Percentiles rank a stretch among this genome's conserved stretches.
Conservation (phyloP, 2,329 filamentous ascomycete genomes). For the Metarhizium guizhouense region DNA sequence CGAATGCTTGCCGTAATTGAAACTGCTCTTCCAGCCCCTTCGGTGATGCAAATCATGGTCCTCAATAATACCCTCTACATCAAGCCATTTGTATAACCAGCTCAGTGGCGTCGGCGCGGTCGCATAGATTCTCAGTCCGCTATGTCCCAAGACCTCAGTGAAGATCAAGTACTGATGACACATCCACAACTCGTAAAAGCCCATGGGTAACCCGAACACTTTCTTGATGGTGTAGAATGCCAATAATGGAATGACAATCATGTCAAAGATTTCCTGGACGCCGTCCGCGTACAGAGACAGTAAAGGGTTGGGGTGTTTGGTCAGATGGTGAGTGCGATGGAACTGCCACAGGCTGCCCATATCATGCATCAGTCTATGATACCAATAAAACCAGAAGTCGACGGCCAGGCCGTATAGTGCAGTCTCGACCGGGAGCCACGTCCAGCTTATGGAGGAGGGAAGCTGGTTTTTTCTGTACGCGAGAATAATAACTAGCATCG, state of each 20-base stretch:
- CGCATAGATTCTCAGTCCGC: slow-evolving; percentile 27
- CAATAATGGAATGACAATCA: slow-evolving; percentile 29
- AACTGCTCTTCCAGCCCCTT: slow-evolving; percentile 26
- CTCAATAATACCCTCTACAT: slow-evolving; percentile 29
- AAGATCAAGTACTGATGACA: slow-evolving; percentile 34
- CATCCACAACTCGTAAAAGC: slow-evolving; percentile 38
- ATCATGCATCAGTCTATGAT: slow-evolving; percentile 28
- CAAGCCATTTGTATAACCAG: slow-evolving; percentile 22
- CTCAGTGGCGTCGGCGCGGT: slow-evolving; percentile 24
- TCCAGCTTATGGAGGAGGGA: slow-evolving; percentile 12
- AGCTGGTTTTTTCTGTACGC: slow-evolving; percentile 12
- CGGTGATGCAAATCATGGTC: slow-evolving; percentile 34
- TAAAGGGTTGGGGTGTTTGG: slow-evolving; percentile 10
- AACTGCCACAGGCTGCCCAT: slow-evolving; percentile 24
- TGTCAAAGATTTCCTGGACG: slow-evolving; percentile 33
- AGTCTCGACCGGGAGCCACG: slow-evolving; percentile 18
- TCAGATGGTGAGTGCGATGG: slow-evolving; percentile 35
- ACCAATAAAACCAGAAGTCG: slow-evolving; percentile 8
- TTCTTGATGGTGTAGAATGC: slow-evolving; percentile 26
- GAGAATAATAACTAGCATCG: slow-evolving; percentile 16
- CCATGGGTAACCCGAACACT: slow-evolving; percentile 29
- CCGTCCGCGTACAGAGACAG: slow-evolving; percentile 31
- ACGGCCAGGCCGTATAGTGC: slow-evolving; percentile 4
- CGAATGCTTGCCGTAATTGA: slow-evolving; percentile 30
- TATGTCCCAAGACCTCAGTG: slow-evolving; percentile 29